Conservation (phyloP, 2,329 filamentous ascomycete species). For the Aspergillus fructus region DNA sequence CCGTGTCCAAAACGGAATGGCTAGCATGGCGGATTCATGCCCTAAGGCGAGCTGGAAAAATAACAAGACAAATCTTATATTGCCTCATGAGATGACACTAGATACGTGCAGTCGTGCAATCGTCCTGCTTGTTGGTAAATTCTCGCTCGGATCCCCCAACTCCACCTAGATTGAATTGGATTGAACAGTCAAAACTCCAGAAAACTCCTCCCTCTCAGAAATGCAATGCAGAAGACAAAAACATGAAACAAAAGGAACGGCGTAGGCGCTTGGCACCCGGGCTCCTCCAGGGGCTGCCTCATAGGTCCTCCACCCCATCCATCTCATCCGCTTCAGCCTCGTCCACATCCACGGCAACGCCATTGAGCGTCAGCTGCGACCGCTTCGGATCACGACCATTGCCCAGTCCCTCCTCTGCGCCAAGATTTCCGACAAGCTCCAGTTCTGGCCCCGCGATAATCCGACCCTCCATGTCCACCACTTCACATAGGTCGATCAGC, state of each 20-base stretch:
- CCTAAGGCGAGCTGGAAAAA: background rate
- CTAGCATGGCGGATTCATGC: background rate
- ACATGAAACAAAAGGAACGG: background rate
- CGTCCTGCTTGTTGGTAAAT: background rate
- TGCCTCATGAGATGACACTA: background rate
- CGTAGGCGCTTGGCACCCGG: background rate
- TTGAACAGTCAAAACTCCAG: background rate
- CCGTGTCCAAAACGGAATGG: constrained; percentile 13
- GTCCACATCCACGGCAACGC: constrained; percentile 32
- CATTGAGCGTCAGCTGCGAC: constrained; percentile 27
- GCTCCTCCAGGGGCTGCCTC: background rate
- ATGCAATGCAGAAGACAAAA: constrained; percentile 4
- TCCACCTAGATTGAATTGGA: background rate
- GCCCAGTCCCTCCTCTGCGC: constrained; percentile 46
- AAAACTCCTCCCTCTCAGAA: background rate
- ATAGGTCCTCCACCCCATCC: constrained; percentile 46
- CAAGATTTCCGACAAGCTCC: constrained; percentile 57
- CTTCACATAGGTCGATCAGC: constrained; percentile 87
- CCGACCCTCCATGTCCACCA: constrained; percentile 89
- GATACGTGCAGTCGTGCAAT: background rate
- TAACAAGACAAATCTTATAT: background rate
- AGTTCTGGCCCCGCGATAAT: constrained; percentile 86
- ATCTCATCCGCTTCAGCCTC: constrained; percentile 48
- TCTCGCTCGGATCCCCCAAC: constrained; percentile 2
- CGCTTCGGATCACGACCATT: constrained; percentile 31